These are phyloP conservation scores for Xylaria sp. DNA, from an alignment of 2,329 filamentous ascomycete species.

Conservation along the genomic window DNA sequence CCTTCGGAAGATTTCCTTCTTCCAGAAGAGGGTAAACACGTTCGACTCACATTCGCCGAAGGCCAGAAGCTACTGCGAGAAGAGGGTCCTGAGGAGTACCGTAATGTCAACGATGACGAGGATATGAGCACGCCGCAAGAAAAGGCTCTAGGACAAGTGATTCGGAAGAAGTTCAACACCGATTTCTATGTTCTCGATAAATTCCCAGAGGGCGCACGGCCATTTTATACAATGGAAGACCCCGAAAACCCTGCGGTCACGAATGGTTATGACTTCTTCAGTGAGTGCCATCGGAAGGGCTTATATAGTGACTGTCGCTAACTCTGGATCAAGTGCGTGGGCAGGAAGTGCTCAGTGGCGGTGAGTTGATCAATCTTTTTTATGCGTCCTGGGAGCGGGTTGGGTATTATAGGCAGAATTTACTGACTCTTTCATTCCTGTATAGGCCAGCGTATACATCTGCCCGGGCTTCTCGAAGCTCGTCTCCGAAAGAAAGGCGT, in stretches of 20 bases:
- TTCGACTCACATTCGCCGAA: slow-evolving; percentile 81
- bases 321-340: slow-evolving; percentile 68
- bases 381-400: background rate
- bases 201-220: slow-evolving; percentile 88
- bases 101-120: slow-evolving; percentile 78
- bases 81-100: slow-evolving; percentile 74
- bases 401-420: background rate
- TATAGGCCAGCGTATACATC: slow-evolving; percentile 87
- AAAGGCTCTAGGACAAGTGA: slow-evolving; percentile 86
- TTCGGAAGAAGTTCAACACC: slow-evolving; percentile 88
- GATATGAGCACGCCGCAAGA: slow-evolving; percentile 85
- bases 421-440: background rate
- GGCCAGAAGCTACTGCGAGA: slow-evolving; percentile 81
- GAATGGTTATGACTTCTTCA: slow-evolving; percentile 77
- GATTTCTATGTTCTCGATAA: slow-evolving; percentile 99
- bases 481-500: slow-evolving; percentile 84
- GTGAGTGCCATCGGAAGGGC: background rate
- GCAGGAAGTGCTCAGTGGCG: slow-evolving; percentile 89
- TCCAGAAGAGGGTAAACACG: slow-evolving; percentile 77
- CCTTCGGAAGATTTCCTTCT: slow-evolving; percentile 82
- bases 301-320: background rate
- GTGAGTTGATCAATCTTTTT: background rate
- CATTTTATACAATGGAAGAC: slow-evolving; percentile 86
- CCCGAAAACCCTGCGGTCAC: slow-evolving; percentile 61
- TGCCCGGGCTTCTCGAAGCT: slow-evolving; percentile 77